Evolutionary conservation across 345 rosid species (phyloP).

Genomic region (Camelina sativa): DNA sequence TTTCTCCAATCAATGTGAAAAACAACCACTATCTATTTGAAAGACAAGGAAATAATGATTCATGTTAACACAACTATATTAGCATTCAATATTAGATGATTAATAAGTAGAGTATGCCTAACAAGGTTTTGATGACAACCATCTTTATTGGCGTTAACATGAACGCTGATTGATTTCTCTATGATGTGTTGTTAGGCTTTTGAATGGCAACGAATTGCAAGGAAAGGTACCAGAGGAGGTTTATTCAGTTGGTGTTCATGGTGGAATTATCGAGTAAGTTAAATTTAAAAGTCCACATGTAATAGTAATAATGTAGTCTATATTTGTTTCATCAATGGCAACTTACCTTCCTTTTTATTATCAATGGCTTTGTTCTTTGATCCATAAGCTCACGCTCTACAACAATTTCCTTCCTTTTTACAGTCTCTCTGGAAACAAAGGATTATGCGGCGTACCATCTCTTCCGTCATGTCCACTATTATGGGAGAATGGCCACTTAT

Average conservation of each 20-base stretch:
- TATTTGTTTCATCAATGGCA: neutral
- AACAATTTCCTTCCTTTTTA: neutral
- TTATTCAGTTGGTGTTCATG: constrained; percentile 87
- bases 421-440: constrained; percentile 96
- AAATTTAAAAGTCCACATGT: neutral
- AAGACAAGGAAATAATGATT: neutral
- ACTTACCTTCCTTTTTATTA: constrained; percentile 1
- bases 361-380: neutral
- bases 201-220: constrained; percentile 73
- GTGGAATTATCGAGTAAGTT: constrained; percentile 90
- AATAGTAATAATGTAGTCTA: neutral
- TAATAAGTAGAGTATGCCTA: neutral
- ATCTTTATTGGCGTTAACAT: neutral
- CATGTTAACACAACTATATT: neutral
- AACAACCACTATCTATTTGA: neutral
- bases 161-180: neutral
- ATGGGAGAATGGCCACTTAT: constrained; percentile 88
- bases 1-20: neutral
- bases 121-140: neutral
- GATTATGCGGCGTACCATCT: constrained; percentile 84
- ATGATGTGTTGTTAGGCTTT: constrained; percentile 53
- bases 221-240: constrained; percentile 88
- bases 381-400: constrained; percentile 1
- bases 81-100: neutral
- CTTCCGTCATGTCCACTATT: constrained; percentile 73